A percentile compares a stretch with the other conserved stretches of the same genome.
Evolutionary conservation across 768 basidiomycete species (phyloP).

Genomic region (Rubroboletus satanas): DNA sequence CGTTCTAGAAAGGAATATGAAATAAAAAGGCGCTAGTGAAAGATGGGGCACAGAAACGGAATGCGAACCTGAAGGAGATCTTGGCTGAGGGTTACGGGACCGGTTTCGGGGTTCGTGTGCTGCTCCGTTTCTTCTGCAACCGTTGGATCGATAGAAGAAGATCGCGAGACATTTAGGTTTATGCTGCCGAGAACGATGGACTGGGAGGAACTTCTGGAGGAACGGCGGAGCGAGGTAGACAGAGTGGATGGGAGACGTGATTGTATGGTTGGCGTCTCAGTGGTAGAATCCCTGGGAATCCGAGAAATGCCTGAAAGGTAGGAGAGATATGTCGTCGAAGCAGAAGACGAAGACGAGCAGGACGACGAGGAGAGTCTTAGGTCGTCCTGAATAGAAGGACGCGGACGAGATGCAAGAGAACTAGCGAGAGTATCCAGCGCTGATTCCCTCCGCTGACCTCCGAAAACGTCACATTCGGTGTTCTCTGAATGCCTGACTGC

Average conservation of each 20-base stretch:
- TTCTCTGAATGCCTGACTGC: conserved; percentile 7
- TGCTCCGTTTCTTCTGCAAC: conserved; percentile 13
- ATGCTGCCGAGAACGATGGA: conserved; percentile 27
- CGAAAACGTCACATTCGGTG: conserved; percentile 24
- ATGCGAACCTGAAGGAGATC: conserved; percentile 29
- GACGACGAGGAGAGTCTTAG: conserved; percentile 15
- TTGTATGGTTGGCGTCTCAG: conserved; percentile 18
- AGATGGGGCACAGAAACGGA: neutral
- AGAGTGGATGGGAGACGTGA: conserved; percentile 12
- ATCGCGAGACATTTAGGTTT: conserved; percentile 22
- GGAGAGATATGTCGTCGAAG: conserved; percentile 18
- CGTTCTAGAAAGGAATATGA: conserved; percentile 15
- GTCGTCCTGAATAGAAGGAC: conserved; percentile 13
- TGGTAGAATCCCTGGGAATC: neutral
- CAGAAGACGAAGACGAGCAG: conserved; percentile 15
- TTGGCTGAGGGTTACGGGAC: conserved; percentile 21
- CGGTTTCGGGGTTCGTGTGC: conserved; percentile 5
- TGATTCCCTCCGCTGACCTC: conserved; percentile 14
- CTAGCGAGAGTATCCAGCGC: conserved; percentile 19
- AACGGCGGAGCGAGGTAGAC: conserved; percentile 22
- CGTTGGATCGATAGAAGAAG: conserved; percentile 16
- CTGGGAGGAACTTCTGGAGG: conserved; percentile 21
- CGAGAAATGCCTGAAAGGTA: conserved; percentile 13
- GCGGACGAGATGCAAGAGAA: conserved; percentile 24
- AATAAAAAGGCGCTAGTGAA: neutral